These are phyloP conservation scores for Clonostachys byssicola DNA, from an alignment of 2,329 filamentous ascomycete genomes.

Conservation along the genomic window DNA sequence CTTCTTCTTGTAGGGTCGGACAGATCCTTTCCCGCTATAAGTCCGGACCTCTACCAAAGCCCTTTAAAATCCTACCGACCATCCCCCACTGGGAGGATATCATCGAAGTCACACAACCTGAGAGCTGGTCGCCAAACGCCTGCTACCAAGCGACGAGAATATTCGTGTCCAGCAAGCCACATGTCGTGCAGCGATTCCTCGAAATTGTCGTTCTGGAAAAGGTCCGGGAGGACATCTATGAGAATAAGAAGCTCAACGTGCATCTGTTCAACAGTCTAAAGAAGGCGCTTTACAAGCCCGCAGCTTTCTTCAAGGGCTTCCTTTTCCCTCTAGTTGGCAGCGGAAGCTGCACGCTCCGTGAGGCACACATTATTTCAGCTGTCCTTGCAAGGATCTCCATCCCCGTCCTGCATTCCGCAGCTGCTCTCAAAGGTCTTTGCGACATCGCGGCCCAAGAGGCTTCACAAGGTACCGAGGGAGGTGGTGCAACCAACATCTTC, in stretches of 20 bases:
- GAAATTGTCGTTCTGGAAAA: slow-evolving; percentile 82
- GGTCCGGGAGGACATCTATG: slow-evolving; percentile 90
- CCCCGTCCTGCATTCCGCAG: slow-evolving; percentile 87
- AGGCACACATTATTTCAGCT: slow-evolving; percentile 86
- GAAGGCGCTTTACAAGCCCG: slow-evolving; percentile 88
- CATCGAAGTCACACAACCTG: slow-evolving; percentile 77
- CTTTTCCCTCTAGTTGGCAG: slow-evolving; percentile 84
- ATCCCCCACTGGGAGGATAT: slow-evolving; percentile 89
- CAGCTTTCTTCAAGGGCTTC: slow-evolving; percentile 95
- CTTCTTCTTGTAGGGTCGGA: slow-evolving; percentile 57
- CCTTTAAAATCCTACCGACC: slow-evolving; percentile 93
- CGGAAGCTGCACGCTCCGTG: slow-evolving; percentile 85
- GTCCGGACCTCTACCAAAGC: slow-evolving; percentile 93
- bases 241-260: slow-evolving; percentile 92
- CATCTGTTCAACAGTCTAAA: slow-evolving; percentile 92
- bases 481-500: slow-evolving; percentile 91
- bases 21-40: slow-evolving; percentile 89
- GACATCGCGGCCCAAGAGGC: slow-evolving; percentile 93
- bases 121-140: slow-evolving; percentile 69
- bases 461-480: slow-evolving; percentile 75
- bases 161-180: slow-evolving; percentile 81
- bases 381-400: slow-evolving; percentile 83
- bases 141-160: slow-evolving; percentile 87
- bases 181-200: slow-evolving; percentile 78
- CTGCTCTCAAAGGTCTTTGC: slow-evolving; percentile 85